phyloP scores from a whole-genome alignment of 345 rosid species.

The Limnanthes douglasii region DNA sequence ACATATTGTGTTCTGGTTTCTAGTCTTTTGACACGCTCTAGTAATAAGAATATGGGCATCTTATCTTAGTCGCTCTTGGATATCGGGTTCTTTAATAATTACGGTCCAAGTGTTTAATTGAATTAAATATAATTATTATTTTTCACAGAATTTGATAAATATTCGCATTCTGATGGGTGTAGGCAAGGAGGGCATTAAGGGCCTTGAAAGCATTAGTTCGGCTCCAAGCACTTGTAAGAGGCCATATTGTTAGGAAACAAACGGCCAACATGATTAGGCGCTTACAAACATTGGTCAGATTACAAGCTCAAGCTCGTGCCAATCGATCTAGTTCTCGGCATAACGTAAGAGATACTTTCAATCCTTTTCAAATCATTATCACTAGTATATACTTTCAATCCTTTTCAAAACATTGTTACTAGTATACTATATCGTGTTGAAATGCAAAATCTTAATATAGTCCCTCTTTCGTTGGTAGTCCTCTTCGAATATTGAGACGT shows the following conservation, averaged over 20 bases:
- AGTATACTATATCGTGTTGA: no score
- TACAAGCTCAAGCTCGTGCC: slow-evolving; percentile 65
- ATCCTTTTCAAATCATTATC: slow-evolving; percentile 4
- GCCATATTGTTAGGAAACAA: slow-evolving; percentile 80
- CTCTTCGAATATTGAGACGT: slow-evolving; percentile 13
- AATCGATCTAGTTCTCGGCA: slow-evolving; percentile 36
- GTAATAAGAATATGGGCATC: no score
- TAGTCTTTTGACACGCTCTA: no score
- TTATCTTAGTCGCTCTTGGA: no score
- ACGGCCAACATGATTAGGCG: slow-evolving; percentile 59
- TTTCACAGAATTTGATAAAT: no score
- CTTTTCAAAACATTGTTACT: slow-evolving; percentile 12
- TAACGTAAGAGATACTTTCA: slow-evolving; percentile 24
- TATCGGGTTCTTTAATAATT: no score
- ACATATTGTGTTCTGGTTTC: no score
- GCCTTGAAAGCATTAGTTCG: slow-evolving; percentile 81
- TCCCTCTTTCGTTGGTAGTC: slow-evolving; percentile 11
- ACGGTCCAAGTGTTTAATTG: no score
- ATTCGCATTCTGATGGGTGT: slow-evolving; percentile 2
- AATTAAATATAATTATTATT: no score
- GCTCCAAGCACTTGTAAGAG: slow-evolving; percentile 91
- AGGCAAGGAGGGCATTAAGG: slow-evolving; percentile 87
- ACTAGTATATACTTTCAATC: no score
- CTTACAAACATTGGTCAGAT: slow-evolving; percentile 63
- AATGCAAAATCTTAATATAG: no score